Base-by-base conservation (phyloP, 768 basidiomycete species). In the Cyclocybe cylindracea region DNA sequence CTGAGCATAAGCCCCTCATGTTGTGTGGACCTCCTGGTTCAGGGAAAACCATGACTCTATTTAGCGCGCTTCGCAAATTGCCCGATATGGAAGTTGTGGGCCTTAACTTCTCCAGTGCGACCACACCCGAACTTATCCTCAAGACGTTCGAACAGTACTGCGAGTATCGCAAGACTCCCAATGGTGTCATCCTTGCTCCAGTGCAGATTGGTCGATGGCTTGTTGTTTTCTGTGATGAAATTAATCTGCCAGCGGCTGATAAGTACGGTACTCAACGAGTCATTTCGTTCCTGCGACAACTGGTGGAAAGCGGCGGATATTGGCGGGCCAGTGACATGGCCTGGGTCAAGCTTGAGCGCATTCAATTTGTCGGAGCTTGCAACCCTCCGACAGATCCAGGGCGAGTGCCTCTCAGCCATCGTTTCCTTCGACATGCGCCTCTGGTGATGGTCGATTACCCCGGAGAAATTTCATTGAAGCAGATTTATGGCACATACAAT, bases 121-220 rank as follows among this genome's bases (percentile, higher is more conserved):
- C 97, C 0, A 98, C 94, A 1, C 97, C 97, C 0, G 97, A 98
- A 65, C 82, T 99, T 29, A 96, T 99, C 55, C 82, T 99, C 58
- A 98, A 98, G 82, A 98, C 97, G 6, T 98, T 99, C 68, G 97
- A 98, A 67, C 97, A 99, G 71, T 97, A 99, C 65, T 99, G 97
- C 74, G 97, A 99, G 72, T 98, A 96, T 65, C 82, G 95, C 49
- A 98, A 98, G 74, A 98, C 97, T 4, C 94, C 97, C 10, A 98
- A 94, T 61, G 97, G 97, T n/a, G 91, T 97, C 42, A 83, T 98
- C 42, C 84, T 99, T 46, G 87, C 97, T 3, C 97, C 97, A 8
- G 73, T 88, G 3, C 94, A 98, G 63, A 94, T 98, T 55, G 96
- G 96, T 24, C 87, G 94, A 41, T 99, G 97, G 97, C 80, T 99